A percentile compares a stretch with the other conserved stretches of the same genome.
Conservation (phyloP, 2,329 filamentous ascomycete species). For the Penicillium verrucosum region DNA sequence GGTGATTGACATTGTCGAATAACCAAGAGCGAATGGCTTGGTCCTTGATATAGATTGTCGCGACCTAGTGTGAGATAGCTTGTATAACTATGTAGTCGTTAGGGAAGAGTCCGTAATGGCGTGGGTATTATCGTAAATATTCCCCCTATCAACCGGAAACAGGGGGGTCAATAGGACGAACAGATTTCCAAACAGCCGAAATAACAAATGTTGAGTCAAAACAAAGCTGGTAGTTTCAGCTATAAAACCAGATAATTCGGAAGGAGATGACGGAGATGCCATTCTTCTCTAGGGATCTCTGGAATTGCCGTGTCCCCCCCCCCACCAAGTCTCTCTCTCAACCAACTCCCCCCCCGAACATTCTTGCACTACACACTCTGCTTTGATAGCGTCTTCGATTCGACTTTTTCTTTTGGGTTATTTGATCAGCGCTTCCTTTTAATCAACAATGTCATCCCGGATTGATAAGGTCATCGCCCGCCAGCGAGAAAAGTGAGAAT, state of each 20-base stretch:
- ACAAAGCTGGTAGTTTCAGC: neutral
- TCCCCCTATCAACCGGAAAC: neutral
- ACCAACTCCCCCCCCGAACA: constrained; percentile 19
- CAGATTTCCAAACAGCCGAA: neutral
- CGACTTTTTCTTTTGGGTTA: neutral
- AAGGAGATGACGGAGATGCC: constrained; percentile 3
- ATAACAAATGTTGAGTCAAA: neutral
- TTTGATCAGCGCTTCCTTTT: neutral
- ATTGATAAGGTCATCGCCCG: constrained; percentile 70
- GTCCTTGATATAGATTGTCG: constrained; percentile 2
- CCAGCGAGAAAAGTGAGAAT: constrained; percentile 69
- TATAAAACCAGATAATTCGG: neutral
- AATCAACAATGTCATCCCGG: constrained; percentile 38
- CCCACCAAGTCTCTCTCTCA: constrained; percentile 16
- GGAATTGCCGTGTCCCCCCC: constrained; percentile 10
- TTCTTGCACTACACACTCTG: constrained; percentile 2
- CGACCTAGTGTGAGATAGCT: neutral
- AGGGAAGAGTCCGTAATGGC: neutral
- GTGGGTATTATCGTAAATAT: neutral
- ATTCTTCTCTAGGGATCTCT: constrained; percentile 1
- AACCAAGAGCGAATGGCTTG: neutral
- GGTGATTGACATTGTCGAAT: neutral
- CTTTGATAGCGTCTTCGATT: constrained; percentile 2
- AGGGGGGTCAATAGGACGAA: neutral
- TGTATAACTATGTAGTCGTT: neutral